A percentile compares a stretch with the other conserved stretches of the same genome.
Conservation (phyloP, 805 yeast genomes). For the Candida maesae region DNA sequence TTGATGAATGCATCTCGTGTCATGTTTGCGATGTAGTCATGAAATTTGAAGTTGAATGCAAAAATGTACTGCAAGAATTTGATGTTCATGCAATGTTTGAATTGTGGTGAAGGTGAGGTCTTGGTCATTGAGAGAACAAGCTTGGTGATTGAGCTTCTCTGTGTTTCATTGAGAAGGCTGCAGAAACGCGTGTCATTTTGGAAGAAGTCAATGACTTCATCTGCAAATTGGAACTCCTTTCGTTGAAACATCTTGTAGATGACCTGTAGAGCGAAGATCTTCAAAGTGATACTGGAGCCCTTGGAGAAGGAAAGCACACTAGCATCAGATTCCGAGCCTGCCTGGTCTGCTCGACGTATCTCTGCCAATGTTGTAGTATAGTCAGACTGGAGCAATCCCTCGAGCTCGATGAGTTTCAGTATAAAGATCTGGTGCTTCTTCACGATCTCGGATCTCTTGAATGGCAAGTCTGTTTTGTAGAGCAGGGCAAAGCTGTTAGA, state of each 20-base stretch:
- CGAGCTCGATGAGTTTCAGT: slow-evolving; percentile 24
- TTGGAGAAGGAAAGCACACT: slow-evolving; percentile 1
- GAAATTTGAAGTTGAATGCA: slow-evolving; percentile 16
- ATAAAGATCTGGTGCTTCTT: slow-evolving; percentile 23
- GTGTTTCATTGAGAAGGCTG: slow-evolving; percentile 8
- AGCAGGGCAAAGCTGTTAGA: slow-evolving; percentile 24
- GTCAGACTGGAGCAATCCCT: slow-evolving; percentile 9
- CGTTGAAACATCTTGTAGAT: slow-evolving; percentile 22
- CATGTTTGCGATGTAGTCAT: slow-evolving; percentile 19
- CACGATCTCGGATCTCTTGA: slow-evolving; percentile 4
- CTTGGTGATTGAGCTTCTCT: slow-evolving; percentile 15
- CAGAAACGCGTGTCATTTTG: slow-evolving; percentile 5
- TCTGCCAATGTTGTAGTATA: slow-evolving; percentile 6
- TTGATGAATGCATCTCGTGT: slow-evolving; percentile 6
- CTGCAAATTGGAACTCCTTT: slow-evolving; percentile 7
- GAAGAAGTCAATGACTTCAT: slow-evolving; percentile 12
- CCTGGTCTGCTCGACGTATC: slow-evolving; percentile 5
- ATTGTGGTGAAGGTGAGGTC: slow-evolving; percentile 15
- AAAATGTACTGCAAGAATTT: slow-evolving; percentile 20
- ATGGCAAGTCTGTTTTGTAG: slow-evolving; percentile 14
- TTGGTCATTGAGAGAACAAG: slow-evolving; percentile 20
- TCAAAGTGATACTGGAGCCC: slow-evolving; percentile 8
- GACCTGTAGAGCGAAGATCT: slow-evolving; percentile 22
- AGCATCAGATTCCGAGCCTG: not conserved
- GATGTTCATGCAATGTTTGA: slow-evolving; percentile 20